These are phyloP conservation scores for Fusarium odoratissimum DNA, from an alignment of 2,329 filamentous ascomycete genomes.

Conservation along the genomic window DNA sequence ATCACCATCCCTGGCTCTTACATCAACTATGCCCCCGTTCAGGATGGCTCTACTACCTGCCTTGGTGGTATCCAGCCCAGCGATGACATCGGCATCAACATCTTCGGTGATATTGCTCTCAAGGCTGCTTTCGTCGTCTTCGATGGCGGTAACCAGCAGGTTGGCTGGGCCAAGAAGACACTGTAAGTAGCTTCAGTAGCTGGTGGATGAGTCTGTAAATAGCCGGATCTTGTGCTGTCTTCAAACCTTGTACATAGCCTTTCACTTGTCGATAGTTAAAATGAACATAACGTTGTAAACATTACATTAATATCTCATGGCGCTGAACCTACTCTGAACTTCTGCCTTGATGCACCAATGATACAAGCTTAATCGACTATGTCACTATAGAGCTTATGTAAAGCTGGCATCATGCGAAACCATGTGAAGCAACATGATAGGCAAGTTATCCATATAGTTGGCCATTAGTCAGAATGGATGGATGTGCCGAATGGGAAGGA, in stretches of 20 bases:
- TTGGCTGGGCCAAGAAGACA: slow-evolving; percentile 39
- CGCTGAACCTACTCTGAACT: background rate
- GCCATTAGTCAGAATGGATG: no score
- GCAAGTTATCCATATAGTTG: no score
- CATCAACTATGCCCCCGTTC: slow-evolving; percentile 64
- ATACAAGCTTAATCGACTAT: no score
- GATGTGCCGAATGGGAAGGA: no score
- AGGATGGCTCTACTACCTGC: slow-evolving; percentile 62
- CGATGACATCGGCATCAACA: slow-evolving; percentile 57
- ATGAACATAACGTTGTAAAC: background rate
- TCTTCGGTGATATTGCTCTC: slow-evolving; percentile 72
- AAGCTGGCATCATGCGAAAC: no score
- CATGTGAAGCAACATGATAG: no score
- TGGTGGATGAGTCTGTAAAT: background rate
- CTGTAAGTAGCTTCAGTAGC: background rate
- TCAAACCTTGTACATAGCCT: background rate
- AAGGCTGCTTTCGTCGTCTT: slow-evolving; percentile 71
- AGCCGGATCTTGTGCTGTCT: background rate
- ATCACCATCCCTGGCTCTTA: slow-evolving; percentile 67
- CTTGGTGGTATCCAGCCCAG: slow-evolving; percentile 76
- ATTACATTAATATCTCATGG: rapidly evolving
- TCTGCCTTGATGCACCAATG: background rate
- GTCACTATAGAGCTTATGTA: no score
- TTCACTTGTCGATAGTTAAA: background rate
- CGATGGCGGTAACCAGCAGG: slow-evolving; percentile 51